Evolutionary conservation across 2,329 filamentous ascomycete genomes (phyloP), one percentile per base, ranked within the genome.

Genomic region (Aureobasidium sp.): DNA sequence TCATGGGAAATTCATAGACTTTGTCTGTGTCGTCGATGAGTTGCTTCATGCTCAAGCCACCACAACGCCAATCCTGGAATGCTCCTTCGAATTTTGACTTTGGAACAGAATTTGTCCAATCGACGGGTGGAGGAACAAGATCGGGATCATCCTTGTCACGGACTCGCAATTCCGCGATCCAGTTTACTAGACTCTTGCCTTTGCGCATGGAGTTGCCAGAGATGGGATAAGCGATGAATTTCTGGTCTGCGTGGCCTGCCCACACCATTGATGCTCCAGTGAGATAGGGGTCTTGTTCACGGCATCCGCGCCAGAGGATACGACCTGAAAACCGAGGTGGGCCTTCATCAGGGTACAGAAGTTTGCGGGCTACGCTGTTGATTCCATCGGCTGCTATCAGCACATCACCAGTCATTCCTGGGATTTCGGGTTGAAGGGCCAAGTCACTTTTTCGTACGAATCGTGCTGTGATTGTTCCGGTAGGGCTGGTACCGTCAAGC

Each of bases 211-310:
- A 71, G 15, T 73, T 70, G 25, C 72, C 69, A 11, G 73, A 73
- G 42, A 79, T 78, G 1, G 76, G 77, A 60, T 79, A 79, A 5
- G 76, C 76, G 64, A 79, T 78, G 69, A 78, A 78, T 49, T 78
- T 78, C 61, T 78, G 76, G 62, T 79, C 74, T 1, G 76, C 77
- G 61, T 78, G 76, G 5, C 77, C 77, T 11, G 75, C 74, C 77
- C 76, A 78, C 3, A 78, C 72, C 76, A 78, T 78, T 10, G 70
- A 72, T 8, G 73, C 74, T 25, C 75, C 75, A 0, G 76, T 78
- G 11, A 79, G 67, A 62, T 77, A 78, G 1, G 74, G 73, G 7
- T 67, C 63, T 10, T 73, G 72, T 64, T 77, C 73, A 5, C 75
- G 67, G 64, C 76, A 78, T 1, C 77, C 77, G 21, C 76, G 73